Evolutionary conservation across 768 basidiomycete genomes (phyloP).

Genomic region (Mycena vulgaris): DNA sequence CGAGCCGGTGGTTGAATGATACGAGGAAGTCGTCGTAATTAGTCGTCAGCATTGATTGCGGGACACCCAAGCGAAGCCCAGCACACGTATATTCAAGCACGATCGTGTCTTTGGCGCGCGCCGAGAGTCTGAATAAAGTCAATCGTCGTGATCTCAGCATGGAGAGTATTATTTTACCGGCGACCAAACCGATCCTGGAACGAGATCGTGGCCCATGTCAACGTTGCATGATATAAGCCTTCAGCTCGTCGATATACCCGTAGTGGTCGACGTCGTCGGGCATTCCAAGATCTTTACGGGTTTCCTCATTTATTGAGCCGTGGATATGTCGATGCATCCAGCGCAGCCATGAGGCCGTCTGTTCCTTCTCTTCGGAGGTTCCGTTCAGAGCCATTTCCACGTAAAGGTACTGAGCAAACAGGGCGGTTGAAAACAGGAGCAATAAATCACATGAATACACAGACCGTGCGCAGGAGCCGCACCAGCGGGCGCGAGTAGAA

Average conservation of each 20-base stretch:
- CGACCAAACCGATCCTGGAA: constrained; percentile 34
- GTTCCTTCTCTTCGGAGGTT: constrained; percentile 37
- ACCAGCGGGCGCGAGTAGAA: constrained; percentile 29
- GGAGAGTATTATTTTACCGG: constrained; percentile 3
- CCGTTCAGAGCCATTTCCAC: constrained; percentile 37
- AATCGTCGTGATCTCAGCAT: background rate
- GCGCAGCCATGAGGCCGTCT: constrained; percentile 33
- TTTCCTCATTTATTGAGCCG: constrained; percentile 30
- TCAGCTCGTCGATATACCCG: constrained; percentile 32
- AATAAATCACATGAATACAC: background rate
- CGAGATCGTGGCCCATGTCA: constrained; percentile 34
- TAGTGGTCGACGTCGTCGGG: constrained; percentile 30
- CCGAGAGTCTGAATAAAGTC: constrained; percentile 16
- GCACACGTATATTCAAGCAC: constrained; percentile 36
- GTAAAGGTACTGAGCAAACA: constrained; percentile 15
- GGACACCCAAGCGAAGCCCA: constrained; percentile 34
- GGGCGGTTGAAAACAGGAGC: background rate
- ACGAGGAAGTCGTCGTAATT: constrained; percentile 34
- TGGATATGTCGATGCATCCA: constrained; percentile 36
- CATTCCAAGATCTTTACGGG: constrained; percentile 29
- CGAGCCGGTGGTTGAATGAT: constrained; percentile 35
- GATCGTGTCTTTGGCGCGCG: constrained; percentile 35
- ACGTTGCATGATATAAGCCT: constrained; percentile 37
- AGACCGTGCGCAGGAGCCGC: constrained; percentile 28
- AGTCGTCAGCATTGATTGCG: constrained; percentile 27